Evolutionary conservation across 306 rosid genomes (phyloP).

Genomic region (Vigna angularis): DNA sequence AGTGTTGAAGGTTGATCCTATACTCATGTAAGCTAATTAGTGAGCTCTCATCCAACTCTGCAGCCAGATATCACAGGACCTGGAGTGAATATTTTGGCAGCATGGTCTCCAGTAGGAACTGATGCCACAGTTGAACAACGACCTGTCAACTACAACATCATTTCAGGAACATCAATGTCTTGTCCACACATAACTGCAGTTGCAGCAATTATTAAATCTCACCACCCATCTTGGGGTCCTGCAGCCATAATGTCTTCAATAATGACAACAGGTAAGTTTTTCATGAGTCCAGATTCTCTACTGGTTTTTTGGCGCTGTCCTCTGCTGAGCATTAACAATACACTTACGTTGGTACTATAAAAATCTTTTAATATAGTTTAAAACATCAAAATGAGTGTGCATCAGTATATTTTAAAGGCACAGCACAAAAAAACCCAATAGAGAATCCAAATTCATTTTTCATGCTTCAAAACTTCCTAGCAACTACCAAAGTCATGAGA

Average conservation of each 20-base stretch:
- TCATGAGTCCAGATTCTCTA: no score
- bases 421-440: no score
- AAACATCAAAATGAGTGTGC: no score
- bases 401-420: no score
- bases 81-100: constrained; percentile 74
- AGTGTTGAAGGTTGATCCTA: not conserved
- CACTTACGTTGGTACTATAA: no score
- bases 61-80: constrained; percentile 77
- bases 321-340: no score
- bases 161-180: constrained; percentile 78
- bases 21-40: not conserved
- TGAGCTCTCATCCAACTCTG: constrained; percentile 38
- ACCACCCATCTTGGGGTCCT: constrained; percentile 67
- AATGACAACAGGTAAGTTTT: constrained; percentile 61
- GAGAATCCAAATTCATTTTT: not conserved
- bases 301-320: no score
- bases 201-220: constrained; percentile 62
- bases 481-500: constrained; percentile 22
- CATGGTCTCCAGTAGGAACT: constrained; percentile 73
- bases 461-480: not conserved
- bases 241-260: constrained; percentile 75
- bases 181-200: constrained; percentile 70
- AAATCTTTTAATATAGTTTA: no score
- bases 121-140: constrained; percentile 50
- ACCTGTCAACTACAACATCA: constrained; percentile 64